Evolutionary conservation across 2,329 filamentous ascomycete genomes (phyloP), one percentile per base, ranked within the genome.

Genomic region (Apiospora hydei): DNA sequence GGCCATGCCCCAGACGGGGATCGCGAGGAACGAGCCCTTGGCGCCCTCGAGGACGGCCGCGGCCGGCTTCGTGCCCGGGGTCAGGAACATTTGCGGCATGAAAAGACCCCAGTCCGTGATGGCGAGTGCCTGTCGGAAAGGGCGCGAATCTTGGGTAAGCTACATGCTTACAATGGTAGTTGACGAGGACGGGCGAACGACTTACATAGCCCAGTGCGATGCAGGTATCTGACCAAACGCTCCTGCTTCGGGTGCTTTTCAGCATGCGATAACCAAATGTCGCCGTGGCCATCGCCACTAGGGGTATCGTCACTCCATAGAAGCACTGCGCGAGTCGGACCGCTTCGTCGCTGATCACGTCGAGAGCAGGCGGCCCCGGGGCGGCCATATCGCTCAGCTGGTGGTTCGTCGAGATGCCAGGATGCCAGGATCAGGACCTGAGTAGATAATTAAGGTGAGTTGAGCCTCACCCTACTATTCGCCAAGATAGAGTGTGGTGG

Each of bases 1-100:
- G n/a, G 67, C 11, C 43, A 69, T 24, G 46, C 67, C 67, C 67
- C 47, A 69, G 44, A 69, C 46, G 24, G 67, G 43, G 24, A 51
- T 47, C 5, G 67, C 47, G 44, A 69, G 67, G 3, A 51, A 69
- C 24, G 67, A 6, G 38, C 43, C 38, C 64, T 46, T 44, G 38
- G 41, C 13, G 16, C 38, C 64, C 43, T 30, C 38, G 21, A 67
- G 8, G 11, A 46, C 24, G 38, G 64, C 64, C 2, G 21, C 4
- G 11, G 13, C 0, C 38, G 38, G 3, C 11, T 67, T 44, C 1
- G 64, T 43, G 43, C 64, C 64, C 21, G 38, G 64, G 5, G 64
- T 44, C 16, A 67, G 64, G 38, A 67, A 67, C 38, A 67, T 18
- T 5, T 30, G n/a, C n/a, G 64, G 64, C 64, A 46, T 67, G 13